Percentiles rank a stretch among this genome's conserved stretches.
These are phyloP conservation scores for Hypomontagnella submonticulosa DNA, from an alignment of 495 filamentous ascomycete genomes.

Conservation along the genomic window DNA sequence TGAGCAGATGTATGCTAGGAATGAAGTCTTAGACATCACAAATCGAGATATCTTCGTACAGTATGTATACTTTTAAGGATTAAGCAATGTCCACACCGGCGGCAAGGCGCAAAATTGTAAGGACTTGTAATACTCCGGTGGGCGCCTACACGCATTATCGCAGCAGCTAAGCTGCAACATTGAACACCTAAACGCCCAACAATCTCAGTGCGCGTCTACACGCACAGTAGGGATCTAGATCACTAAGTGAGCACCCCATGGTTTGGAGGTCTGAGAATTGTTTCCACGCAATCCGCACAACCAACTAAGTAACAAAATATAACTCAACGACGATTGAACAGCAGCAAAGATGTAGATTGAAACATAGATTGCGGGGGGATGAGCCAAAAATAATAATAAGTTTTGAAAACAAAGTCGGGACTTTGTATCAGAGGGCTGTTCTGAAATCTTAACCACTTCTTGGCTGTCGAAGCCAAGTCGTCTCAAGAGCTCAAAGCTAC, in stretches of 20 bases:
- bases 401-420: slow-evolving; percentile 21
- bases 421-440: slow-evolving; percentile 39
- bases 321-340: not conserved
- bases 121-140: slow-evolving; percentile 18
- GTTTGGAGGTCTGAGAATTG: slow-evolving; percentile 10
- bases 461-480: slow-evolving; percentile 46
- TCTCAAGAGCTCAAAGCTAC: slow-evolving; percentile 19
- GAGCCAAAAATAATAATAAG: slow-evolving; percentile 34
- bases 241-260: not conserved
- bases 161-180: not conserved
- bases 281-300: slow-evolving; percentile 12
- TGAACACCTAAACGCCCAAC: slow-evolving; percentile 14
- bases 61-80: not conserved
- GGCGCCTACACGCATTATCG: slow-evolving; percentile 22
- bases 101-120: slow-evolving; percentile 22
- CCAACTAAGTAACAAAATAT: not conserved
- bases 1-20: not conserved
- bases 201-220: not conserved
- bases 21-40: not conserved
- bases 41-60: not conserved
- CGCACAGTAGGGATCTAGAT: not conserved
- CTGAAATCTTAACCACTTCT: slow-evolving; percentile 30
- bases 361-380: slow-evolving; percentile 36
- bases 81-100: slow-evolving; percentile 5
- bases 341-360: slow-evolving; percentile 21